These are phyloP conservation scores for Jackrogersella minutella DNA, from an alignment of 495 filamentous ascomycete species.

Conservation along the genomic window DNA sequence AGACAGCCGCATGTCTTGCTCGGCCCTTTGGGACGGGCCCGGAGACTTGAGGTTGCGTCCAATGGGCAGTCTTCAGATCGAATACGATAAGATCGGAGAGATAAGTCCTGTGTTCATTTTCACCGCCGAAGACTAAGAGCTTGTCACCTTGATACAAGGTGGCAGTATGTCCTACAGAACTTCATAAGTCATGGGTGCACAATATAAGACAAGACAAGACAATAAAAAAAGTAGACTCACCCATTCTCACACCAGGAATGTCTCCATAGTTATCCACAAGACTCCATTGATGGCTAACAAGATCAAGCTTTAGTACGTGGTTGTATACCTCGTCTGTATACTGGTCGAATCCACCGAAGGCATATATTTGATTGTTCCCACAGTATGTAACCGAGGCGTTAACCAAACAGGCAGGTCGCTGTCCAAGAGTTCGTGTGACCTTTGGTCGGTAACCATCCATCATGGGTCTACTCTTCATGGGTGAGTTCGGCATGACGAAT, in stretches of 20 bases:
- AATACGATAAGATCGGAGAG: constrained; percentile 96
- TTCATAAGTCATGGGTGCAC: constrained; percentile 22
- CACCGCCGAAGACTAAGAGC: constrained; percentile 92
- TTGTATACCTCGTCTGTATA: constrained; percentile 99
- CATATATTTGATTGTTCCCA: constrained; percentile 94
- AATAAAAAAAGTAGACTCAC: constrained; percentile 59
- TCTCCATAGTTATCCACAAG: constrained; percentile 98
- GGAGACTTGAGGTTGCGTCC: constrained; percentile 87
- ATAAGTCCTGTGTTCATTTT: constrained; percentile 96
- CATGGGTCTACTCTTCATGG: constrained; percentile 67
- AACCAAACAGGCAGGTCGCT: constrained; percentile 91
- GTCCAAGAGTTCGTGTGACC: constrained; percentile 81
- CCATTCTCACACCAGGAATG: constrained; percentile 98
- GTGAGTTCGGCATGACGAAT: constrained; percentile 85
- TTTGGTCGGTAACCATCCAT: constrained; percentile 80
- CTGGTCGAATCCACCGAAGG: constrained; percentile 98
- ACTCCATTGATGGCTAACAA: constrained; percentile 88
- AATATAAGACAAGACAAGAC: constrained; percentile 9
- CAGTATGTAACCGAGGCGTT: constrained; percentile 98
- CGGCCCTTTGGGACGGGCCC: constrained; percentile 86
- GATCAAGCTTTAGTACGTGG: constrained; percentile 87
- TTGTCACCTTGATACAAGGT: constrained; percentile 94
- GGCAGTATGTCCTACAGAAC: constrained; percentile 82
- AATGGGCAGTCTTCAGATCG: constrained; percentile 89
- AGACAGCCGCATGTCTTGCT: constrained; percentile 90